Conservation (phyloP, 192 early-diverging fungal species). For the Entomortierella parvispora region DNA sequence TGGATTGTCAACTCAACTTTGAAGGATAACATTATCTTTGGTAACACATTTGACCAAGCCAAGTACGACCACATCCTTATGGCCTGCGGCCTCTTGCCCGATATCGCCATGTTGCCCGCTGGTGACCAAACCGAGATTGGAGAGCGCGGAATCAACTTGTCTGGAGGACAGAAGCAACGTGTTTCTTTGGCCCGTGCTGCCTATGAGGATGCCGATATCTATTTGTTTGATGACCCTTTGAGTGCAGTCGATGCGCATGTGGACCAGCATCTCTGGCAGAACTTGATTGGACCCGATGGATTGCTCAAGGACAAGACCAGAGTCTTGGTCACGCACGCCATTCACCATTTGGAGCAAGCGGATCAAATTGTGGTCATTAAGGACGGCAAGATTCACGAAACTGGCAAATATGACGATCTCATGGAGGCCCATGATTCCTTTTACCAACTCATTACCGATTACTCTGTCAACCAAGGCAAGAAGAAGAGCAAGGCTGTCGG, state of each 20-base stretch:
- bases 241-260: conserved; percentile 74
- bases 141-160: conserved; percentile 89
- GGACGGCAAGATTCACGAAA: conserved; percentile 75
- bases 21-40: conserved; percentile 94
- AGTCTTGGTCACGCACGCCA: conserved; percentile 84
- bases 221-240: conserved; percentile 62
- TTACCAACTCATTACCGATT: conserved; percentile 76
- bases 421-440: conserved; percentile 71
- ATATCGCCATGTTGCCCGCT: conserved; percentile 84
- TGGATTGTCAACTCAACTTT: conserved; percentile 55
- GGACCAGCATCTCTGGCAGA: conserved; percentile 77
- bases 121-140: conserved; percentile 95
- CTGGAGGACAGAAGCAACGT: conserved; percentile 90
- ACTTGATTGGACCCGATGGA: conserved; percentile 87
- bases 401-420: conserved; percentile 71
- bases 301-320: conserved; percentile 81
- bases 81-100: conserved; percentile 84
- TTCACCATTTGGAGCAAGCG: conserved; percentile 76
- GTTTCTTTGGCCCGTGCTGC: conserved; percentile 76
- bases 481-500: conserved; percentile 21
- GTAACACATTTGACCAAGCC: conserved; percentile 72
- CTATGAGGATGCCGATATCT: conserved; percentile 83
- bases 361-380: conserved; percentile 77
- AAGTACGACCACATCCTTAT: conserved; percentile 79
- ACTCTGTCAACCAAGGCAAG: conserved; percentile 66